A percentile compares a stretch with the other conserved stretches of the same genome.
phyloP scores from a whole-genome alignment of 441 rosid species.

The Populus hybrid region DNA sequence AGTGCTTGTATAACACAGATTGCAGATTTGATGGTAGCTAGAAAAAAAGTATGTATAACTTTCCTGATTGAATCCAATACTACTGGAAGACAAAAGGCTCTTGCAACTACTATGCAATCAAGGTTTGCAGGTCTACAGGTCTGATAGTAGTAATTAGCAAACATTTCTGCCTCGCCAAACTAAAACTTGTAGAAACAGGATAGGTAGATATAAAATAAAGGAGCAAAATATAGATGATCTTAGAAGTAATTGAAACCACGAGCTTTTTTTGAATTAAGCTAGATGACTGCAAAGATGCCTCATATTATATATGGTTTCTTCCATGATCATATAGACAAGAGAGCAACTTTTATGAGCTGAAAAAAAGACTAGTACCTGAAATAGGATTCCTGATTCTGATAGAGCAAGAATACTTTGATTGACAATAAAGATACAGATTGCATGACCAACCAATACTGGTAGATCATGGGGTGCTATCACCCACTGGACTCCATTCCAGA shows the following conservation, averaged over 20 bases:
- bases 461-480: slow-evolving; percentile 67
- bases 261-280: not conserved
- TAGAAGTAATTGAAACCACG: not conserved
- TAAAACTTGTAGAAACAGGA: not conserved
- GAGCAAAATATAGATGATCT: not conserved
- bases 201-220: not conserved
- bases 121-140: not conserved
- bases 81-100: not conserved
- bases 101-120: not conserved
- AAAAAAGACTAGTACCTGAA: slow-evolving; percentile 40
- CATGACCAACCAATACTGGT: slow-evolving; percentile 43
- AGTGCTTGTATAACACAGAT: not conserved
- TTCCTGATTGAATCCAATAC: not conserved
- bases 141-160: not conserved
- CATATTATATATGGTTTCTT: not conserved
- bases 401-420: slow-evolving; percentile 65
- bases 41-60: not conserved
- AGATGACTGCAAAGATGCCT: not conserved
- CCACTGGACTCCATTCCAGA: slow-evolving; percentile 80
- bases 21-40: not conserved
- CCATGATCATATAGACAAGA: not conserved
- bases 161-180: not conserved
- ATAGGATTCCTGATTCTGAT: slow-evolving; percentile 53
- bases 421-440: slow-evolving; percentile 42
- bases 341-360: not conserved